Evolutionary conservation across 116 monocot genomes (phyloP), one percentile per base, ranked within the genome.

Genomic region (Papilionanthe hybrid): DNA sequence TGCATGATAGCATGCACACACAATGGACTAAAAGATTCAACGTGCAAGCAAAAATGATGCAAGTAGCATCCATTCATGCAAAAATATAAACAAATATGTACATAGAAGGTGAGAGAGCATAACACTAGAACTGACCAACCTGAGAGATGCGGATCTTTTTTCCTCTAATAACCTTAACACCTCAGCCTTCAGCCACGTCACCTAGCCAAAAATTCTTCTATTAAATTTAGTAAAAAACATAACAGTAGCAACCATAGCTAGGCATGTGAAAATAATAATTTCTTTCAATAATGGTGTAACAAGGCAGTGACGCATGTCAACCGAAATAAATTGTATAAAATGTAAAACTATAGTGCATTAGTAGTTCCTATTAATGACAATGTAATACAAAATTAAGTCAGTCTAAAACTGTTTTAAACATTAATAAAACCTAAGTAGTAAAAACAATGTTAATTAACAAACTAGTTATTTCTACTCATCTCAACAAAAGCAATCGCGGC

Each of bases 141-240:
- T 82, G 82, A 82, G 47, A 77, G 42, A 25, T 65, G 77, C 77
- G 11, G 71, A 77, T 77, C 82, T 82, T 82, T 82, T 77, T 71
- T 82, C 82, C 77, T 77, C 77, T 42, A 82, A 71, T 41, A 82
- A 25, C 50, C 37, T 55, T 71, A 68, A 82, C 25, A 82, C 47
- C 77, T 82, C 77, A 25, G 77, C 82, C 69, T 82, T 71, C 82
- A 96, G 78, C 93, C 89, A 89, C 5, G 58, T 84, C 22, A 93
- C 90, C 94, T 94, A 82, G 20, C 58, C 42, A 57, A 71, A 73
- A 45, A 32, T 65, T 25, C n/a, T 73, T 15, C 28, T n/a, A 43
- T 77, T 48, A 47, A 68, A 25, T 76, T 53, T 5, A 76, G 29
- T 41, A 75, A 75, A 25, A 53, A 73, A 42, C 12, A 42, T 7